Evolutionary conservation across 176 grass and related monocot species (phyloP).

Genomic region (Stipa capillata): DNA sequence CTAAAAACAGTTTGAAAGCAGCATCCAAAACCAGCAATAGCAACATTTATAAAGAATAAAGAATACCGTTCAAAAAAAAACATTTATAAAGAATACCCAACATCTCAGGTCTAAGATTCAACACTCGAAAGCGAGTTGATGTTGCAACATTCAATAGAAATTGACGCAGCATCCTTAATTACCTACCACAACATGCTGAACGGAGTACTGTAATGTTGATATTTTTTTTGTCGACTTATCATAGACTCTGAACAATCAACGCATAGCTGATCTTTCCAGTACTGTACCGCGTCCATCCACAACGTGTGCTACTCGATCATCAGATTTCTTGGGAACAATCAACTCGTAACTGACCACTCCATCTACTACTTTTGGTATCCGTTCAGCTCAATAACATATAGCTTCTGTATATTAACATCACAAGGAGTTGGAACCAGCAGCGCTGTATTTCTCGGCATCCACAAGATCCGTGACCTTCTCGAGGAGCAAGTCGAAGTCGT

Average conservation of each 20-base stretch:
- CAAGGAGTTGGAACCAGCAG: conserved; percentile 6
- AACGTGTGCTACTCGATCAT: neutral
- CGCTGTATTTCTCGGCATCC: conserved; percentile 8
- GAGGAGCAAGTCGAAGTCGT: conserved; percentile 64
- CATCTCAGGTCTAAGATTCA: no score
- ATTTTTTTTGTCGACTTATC: neutral
- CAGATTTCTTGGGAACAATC: neutral
- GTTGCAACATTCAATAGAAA: no score
- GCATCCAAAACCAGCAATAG: no score
- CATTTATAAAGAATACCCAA: no score
- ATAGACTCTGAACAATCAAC: conserved; percentile 2
- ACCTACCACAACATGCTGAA: neutral
- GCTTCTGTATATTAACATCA: neutral
- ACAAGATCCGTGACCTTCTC: conserved; percentile 45
- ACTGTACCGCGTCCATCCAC: neutral
- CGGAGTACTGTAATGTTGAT: no score
- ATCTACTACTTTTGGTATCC: neutral
- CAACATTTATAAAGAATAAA: no score
- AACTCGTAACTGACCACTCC: neutral
- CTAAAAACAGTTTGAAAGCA: no score
- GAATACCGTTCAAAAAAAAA: no score
- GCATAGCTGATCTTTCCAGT: neutral
- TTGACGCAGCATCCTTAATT: neutral
- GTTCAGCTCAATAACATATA: neutral
- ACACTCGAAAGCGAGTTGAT: no score